Evolutionary conservation across 2,329 filamentous ascomycete genomes (phyloP).

Genomic region (Epichloe sylvatica): DNA sequence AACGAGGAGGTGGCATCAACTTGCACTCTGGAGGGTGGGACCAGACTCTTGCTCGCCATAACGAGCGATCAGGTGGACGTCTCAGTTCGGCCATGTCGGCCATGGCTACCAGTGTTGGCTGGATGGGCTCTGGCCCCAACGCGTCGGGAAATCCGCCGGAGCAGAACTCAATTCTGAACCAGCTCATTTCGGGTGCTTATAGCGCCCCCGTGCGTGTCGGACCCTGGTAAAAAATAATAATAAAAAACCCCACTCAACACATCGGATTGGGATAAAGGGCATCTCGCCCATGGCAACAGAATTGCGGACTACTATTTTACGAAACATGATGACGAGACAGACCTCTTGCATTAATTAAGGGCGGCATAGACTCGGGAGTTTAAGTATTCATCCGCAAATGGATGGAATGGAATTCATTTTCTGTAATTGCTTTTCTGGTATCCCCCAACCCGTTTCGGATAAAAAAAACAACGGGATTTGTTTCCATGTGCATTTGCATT

Average conservation of each 20-base stretch:
- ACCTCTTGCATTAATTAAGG: conserved; percentile 17
- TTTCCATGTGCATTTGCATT: neutral
- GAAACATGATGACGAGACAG: conserved; percentile 20
- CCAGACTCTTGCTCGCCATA: conserved; percentile 72
- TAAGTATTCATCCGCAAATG: conserved; percentile 16
- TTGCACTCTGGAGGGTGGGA: conserved; percentile 89
- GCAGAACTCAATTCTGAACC: conserved; percentile 45
- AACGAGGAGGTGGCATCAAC: conserved; percentile 79
- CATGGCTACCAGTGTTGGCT: conserved; percentile 60
- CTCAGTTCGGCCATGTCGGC: conserved; percentile 68
- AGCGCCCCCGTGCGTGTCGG: conserved; percentile 46
- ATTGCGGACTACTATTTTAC: conserved; percentile 10
- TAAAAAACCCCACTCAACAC: neutral
- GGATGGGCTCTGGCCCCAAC: conserved; percentile 45
- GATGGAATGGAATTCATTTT: conserved; percentile 19
- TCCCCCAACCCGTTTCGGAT: neutral
- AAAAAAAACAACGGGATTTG: neutral
- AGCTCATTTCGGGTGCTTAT: conserved; percentile 47
- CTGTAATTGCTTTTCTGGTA: neutral
- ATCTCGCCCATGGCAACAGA: conserved; percentile 9
- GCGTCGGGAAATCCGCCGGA: conserved; percentile 20
- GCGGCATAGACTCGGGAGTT: conserved; percentile 24
- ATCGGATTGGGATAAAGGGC: neutral
- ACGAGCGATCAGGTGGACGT: conserved; percentile 70
- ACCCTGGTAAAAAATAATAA: conserved; percentile 33